These are phyloP conservation scores for Lenwebbia sp. DNA, from an alignment of 345 rosid species.

Conservation along the genomic window DNA sequence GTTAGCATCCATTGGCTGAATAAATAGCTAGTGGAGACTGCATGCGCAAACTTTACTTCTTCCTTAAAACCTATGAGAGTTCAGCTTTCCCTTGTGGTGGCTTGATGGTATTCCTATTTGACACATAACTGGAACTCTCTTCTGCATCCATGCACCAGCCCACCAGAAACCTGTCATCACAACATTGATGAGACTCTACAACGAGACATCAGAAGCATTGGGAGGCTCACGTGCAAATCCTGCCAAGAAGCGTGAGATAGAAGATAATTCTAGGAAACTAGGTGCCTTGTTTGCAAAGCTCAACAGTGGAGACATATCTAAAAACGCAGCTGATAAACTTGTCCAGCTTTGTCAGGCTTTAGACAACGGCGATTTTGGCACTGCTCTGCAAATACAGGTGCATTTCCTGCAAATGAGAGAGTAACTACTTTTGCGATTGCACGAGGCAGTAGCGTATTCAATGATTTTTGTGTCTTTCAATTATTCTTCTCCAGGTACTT, in stretches of 20 bases:
- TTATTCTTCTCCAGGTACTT: constrained; percentile 33
- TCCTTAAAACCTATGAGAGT: neutral
- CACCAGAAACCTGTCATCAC: constrained; percentile 61
- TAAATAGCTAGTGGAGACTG: neutral
- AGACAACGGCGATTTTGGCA: constrained; percentile 59
- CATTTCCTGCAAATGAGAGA: neutral
- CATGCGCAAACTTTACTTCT: neutral
- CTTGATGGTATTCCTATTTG: neutral
- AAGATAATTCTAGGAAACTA: constrained; percentile 83
- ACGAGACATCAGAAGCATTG: constrained; percentile 88
- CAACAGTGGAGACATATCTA: constrained; percentile 82
- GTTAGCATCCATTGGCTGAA: neutral
- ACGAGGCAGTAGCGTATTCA: neutral
- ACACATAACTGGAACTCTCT: neutral
- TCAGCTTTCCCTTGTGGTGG: neutral
- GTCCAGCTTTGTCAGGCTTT: constrained; percentile 83
- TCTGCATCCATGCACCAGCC: constrained; percentile 29
- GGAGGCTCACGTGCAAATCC: constrained; percentile 94
- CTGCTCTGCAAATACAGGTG: constrained; percentile 95
- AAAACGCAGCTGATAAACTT: constrained; percentile 88
- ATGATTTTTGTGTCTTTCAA: neutral
- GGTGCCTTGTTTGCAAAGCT: constrained; percentile 94
- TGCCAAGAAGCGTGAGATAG: constrained; percentile 90
- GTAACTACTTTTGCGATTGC: neutral
- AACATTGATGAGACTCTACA: constrained; percentile 83